Percentiles rank a stretch among this genome's conserved stretches.
Evolutionary conservation across 169 alveolate species (phyloP).

Genomic region (Cyclospora cayetanensis): DNA sequence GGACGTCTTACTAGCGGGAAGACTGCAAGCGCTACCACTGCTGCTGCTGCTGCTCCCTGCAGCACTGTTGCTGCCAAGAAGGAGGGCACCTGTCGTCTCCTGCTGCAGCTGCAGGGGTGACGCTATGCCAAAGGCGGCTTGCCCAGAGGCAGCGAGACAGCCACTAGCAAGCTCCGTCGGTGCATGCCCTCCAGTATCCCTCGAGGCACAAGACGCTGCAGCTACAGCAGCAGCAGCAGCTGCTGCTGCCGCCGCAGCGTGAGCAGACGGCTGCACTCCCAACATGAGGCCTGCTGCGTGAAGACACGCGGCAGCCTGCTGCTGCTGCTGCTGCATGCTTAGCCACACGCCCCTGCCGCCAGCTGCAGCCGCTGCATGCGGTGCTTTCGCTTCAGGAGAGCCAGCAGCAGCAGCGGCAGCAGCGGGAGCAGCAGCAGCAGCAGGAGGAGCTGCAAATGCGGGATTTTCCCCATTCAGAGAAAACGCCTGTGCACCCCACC

Average conservation of each 20-base stretch:
- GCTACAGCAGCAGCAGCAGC: constrained; percentile 64
- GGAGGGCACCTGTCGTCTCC: neutral
- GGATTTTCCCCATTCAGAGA: neutral
- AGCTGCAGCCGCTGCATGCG: constrained; percentile 10
- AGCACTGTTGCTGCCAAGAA: neutral
- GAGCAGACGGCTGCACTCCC: constrained; percentile 47
- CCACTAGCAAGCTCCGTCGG: neutral
- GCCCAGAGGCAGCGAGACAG: neutral
- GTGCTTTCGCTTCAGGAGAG: neutral
- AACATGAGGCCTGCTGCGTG: constrained; percentile 48
- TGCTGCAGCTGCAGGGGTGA: neutral
- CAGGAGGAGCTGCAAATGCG: neutral
- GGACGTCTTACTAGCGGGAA: neutral
- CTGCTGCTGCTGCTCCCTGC: neutral
- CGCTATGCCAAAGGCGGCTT: neutral
- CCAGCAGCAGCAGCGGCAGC: constrained; percentile 1
- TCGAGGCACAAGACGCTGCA: constrained; percentile 51
- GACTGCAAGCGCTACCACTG: too few relatives aligned
- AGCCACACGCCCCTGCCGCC: constrained; percentile 41
- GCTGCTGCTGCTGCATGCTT: constrained; percentile 55
- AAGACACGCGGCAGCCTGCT: constrained; percentile 41
- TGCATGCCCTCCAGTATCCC: constrained; percentile 16
- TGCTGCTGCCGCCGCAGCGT: constrained; percentile 49
- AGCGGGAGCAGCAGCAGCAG: constrained; percentile 19
- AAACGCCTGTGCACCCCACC: neutral